phyloP scores from a whole-genome alignment of 495 filamentous ascomycete species.

The Immersiella caudata region DNA sequence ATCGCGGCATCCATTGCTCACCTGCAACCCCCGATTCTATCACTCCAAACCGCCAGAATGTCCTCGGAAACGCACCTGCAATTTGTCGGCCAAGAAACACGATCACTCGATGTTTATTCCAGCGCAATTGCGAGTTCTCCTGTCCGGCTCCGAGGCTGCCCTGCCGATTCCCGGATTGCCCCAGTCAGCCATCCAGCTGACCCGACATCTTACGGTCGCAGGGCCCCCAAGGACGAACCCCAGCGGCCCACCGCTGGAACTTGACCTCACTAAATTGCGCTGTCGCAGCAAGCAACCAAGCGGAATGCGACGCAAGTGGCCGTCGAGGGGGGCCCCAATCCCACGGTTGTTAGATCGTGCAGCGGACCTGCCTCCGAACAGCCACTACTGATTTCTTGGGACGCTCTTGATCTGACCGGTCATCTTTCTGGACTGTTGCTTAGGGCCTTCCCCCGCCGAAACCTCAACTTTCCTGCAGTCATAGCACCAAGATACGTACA shows the following conservation, averaged over 20 bases:
- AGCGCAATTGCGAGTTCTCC: too few species aligned
- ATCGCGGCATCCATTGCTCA: neutral
- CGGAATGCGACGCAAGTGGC: slow-evolving; percentile 18
- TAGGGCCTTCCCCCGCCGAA: neutral
- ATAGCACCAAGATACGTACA: neutral
- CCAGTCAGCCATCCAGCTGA: neutral
- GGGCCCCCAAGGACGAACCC: neutral
- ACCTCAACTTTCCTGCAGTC: neutral
- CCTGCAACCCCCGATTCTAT: too few species aligned
- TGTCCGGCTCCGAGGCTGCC: too few species aligned
- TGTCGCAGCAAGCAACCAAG: slow-evolving; percentile 1
- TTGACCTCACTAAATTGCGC: slow-evolving; percentile 7
- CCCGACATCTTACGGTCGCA: too few species aligned
- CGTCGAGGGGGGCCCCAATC: slow-evolving; percentile 9
- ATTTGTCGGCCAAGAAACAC: too few species aligned
- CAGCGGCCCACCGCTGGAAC: neutral
- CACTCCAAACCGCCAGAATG: too few species aligned
- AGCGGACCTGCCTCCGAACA: slow-evolving; percentile 7
- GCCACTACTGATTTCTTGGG: slow-evolving; percentile 22
- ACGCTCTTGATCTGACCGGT: slow-evolving; percentile 6
- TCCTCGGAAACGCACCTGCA: too few species aligned
- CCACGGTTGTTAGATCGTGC: slow-evolving; percentile 13
- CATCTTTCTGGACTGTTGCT: slow-evolving; percentile 6
- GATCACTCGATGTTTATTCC: too few species aligned
- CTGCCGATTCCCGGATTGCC: neutral